Percentiles rank a stretch among this genome's conserved stretches.
phyloP scores from a whole-genome alignment of 2,329 filamentous ascomycete species.

The Talaromyces sp. region DNA sequence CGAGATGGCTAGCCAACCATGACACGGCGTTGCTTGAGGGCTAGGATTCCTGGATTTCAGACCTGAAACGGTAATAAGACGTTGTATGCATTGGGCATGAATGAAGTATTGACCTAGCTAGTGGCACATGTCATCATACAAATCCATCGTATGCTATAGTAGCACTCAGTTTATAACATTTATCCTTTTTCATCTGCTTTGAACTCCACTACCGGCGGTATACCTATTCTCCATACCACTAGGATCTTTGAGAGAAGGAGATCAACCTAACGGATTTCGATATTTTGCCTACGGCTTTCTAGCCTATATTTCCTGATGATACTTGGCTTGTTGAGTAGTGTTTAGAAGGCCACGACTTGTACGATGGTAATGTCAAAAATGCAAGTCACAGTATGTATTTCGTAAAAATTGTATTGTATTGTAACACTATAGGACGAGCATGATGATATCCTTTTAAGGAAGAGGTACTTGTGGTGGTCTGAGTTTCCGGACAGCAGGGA shows the following conservation, averaged over 20 bases:
- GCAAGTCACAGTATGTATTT: background rate
- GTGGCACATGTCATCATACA: background rate
- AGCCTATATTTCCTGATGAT: background rate
- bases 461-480: background rate
- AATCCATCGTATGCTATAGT: background rate
- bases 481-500: background rate
- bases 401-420: background rate
- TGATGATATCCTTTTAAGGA: background rate
- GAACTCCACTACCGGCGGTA: background rate
- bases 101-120: background rate
- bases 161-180: background rate
- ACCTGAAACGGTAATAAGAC: background rate
- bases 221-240: background rate
- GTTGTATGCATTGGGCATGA: background rate
- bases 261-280: background rate
- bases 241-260: background rate
- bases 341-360: background rate
- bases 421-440: background rate
- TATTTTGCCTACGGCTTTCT: background rate
- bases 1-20: background rate
- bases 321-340: background rate
- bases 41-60: background rate
- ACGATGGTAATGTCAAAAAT: background rate
- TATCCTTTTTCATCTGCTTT: background rate
- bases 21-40: background rate